phyloP scores from a whole-genome alignment of 805 yeast genomes.

The Kuraishia floccosa region DNA sequence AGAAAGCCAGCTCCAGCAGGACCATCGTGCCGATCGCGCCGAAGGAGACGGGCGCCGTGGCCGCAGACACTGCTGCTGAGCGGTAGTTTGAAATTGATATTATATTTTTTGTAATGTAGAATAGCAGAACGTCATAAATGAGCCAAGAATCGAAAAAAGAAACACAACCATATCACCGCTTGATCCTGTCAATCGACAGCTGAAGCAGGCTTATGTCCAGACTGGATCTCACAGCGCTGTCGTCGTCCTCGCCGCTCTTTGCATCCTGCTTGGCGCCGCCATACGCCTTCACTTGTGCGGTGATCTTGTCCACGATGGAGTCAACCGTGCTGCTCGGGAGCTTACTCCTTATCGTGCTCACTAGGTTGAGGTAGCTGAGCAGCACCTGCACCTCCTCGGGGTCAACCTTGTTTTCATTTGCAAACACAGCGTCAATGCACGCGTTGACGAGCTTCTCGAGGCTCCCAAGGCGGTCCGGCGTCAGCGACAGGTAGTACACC shows the following conservation, averaged over 20 bases:
- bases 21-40: no score
- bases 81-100: no score
- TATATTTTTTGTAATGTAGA: no score
- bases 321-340: constrained; percentile 2
- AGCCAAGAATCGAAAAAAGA: background rate
- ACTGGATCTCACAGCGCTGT: background rate
- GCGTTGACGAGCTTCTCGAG: constrained; percentile 29
- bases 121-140: no score
- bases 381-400: background rate
- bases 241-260: background rate
- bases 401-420: no score
- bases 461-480: constrained; percentile 25
- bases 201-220: background rate
- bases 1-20: no score
- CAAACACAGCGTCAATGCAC: background rate
- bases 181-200: background rate
- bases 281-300: background rate
- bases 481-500: constrained; percentile 28
- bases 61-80: no score
- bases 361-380: constrained; percentile 2
- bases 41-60: no score
- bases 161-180: background rate
- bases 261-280: background rate
- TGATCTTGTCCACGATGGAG: background rate
- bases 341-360: constrained; percentile 3